Conservation (phyloP, 2,329 filamentous ascomycete species). For the Claviceps sp. region DNA sequence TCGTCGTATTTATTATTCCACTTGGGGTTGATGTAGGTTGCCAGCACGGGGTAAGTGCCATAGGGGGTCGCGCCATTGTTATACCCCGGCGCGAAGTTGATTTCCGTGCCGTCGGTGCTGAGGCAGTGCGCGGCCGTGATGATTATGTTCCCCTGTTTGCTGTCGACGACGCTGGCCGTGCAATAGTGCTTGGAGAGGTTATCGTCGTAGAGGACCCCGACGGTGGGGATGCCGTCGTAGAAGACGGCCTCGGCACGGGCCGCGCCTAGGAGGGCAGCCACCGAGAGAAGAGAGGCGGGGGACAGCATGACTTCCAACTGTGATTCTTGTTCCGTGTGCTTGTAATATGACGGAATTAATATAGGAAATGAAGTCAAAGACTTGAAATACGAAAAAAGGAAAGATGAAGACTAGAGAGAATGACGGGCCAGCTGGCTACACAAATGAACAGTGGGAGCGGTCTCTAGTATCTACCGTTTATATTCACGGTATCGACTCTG, state of each 20-base stretch:
- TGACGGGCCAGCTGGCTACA: too few species aligned
- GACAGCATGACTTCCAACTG: too few species aligned
- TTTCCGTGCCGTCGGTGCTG: constrained; percentile 3
- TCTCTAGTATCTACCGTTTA: too few species aligned
- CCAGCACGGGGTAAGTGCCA: constrained; percentile 6
- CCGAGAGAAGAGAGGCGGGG: background rate
- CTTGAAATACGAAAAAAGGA: too few species aligned
- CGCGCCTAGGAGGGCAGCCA: background rate
- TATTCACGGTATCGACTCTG: too few species aligned
- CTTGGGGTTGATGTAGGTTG: constrained; percentile 1
- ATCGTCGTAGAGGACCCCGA: constrained; percentile 4
- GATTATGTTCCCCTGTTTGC: constrained; percentile 5
- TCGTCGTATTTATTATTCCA: constrained; percentile 5
- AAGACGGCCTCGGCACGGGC: constrained; percentile 1
- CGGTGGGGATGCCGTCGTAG: constrained; percentile 6
- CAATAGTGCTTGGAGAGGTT: constrained; percentile 4
- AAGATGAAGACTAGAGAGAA: too few species aligned
- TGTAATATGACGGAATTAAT: too few species aligned
- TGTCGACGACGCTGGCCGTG: constrained; percentile 7
- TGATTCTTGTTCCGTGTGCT: too few species aligned
- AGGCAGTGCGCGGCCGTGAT: constrained; percentile 8
- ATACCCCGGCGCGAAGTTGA: constrained; percentile 7
- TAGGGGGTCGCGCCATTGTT: constrained; percentile 6
- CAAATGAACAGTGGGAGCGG: too few species aligned
- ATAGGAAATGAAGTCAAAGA: too few species aligned